phyloP scores from a whole-genome alignment of 768 basidiomycete genomes.

The Pluteus cervinus region DNA sequence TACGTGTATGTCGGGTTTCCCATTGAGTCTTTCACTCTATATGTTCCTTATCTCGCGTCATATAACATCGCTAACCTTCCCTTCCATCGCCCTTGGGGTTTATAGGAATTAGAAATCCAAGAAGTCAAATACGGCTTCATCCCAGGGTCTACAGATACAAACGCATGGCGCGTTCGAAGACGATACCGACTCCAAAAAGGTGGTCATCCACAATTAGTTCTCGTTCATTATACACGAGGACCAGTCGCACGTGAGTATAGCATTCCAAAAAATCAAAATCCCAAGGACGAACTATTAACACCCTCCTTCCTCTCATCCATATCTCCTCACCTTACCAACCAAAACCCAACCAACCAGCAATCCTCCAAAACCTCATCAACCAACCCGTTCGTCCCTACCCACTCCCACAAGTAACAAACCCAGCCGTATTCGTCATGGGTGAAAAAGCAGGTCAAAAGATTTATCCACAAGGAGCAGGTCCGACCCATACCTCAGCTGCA shows the following conservation, averaged over 20 bases:
- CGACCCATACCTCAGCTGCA: slow-evolving; percentile 4
- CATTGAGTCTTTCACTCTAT: background rate
- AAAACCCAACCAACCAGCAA: slow-evolving; percentile 33
- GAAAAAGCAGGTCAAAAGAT: slow-evolving; percentile 71
- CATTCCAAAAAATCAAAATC: too few relatives aligned
- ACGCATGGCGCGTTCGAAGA: slow-evolving; percentile 63
- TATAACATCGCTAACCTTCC: slow-evolving; percentile 2
- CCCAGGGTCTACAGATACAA: slow-evolving; percentile 54
- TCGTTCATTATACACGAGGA: slow-evolving; percentile 73
- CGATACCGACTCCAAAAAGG: slow-evolving; percentile 71
- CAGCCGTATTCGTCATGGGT: slow-evolving; percentile 63
- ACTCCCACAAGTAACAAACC: slow-evolving; percentile 59
- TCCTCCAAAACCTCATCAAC: slow-evolving; percentile 49
- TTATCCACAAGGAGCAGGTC: slow-evolving; percentile 25
- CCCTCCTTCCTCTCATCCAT: slow-evolving; percentile 8
- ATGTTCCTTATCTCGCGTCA: slow-evolving; percentile 1
- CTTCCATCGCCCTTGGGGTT: slow-evolving; percentile 6
- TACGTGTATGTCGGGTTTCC: slow-evolving; percentile 40
- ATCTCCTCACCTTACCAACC: slow-evolving; percentile 1
- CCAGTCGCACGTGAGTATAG: slow-evolving; percentile 57
- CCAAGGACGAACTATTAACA: too few relatives aligned
- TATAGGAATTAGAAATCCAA: slow-evolving; percentile 69
- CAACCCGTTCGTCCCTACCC: slow-evolving; percentile 70
- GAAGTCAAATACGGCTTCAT: slow-evolving; percentile 75
- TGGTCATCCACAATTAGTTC: slow-evolving; percentile 64